A percentile compares a stretch with the other conserved stretches of the same genome.
phyloP scores from a whole-genome alignment of 805 yeast genomes.

The Candida maesae region DNA sequence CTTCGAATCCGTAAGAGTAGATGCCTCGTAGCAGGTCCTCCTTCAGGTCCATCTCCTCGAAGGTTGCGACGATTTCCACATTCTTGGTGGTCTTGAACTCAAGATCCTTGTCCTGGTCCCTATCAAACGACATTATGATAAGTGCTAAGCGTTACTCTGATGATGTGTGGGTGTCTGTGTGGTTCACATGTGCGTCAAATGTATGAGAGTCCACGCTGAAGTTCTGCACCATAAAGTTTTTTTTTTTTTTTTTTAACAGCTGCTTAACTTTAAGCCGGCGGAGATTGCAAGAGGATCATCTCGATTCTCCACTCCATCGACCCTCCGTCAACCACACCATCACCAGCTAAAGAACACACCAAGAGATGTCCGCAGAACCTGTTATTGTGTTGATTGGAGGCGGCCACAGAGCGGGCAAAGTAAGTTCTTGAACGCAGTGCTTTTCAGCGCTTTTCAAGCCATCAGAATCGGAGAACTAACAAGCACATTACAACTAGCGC shows the following conservation, averaged over 20 bases:
- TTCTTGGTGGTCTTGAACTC: slow-evolving; percentile 62
- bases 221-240: no score
- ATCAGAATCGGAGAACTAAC: no score
- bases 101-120: slow-evolving; percentile 53
- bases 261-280: no score
- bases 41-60: slow-evolving; percentile 77
- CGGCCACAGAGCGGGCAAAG: slow-evolving; percentile 58
- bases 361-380: slow-evolving; percentile 2
- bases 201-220: no score
- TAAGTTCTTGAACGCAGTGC: slow-evolving; percentile 9
- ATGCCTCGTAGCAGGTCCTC: slow-evolving; percentile 60
- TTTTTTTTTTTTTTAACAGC: no score
- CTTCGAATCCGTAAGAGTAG: slow-evolving; percentile 89
- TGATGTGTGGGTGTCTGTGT: no score
- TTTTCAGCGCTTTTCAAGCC: slow-evolving; percentile 3
- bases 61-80: slow-evolving; percentile 49
- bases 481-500: slow-evolving; percentile 22
- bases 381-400: slow-evolving; percentile 52
- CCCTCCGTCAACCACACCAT: no score
- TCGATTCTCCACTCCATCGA: no score
- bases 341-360: no score
- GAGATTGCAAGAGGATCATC: no score
- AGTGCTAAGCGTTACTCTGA: no score
- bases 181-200: no score
- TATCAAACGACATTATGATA: slow-evolving; percentile 51